These are phyloP conservation scores for Petunia hybrid DNA, from an alignment of 305 asterid genomes.

Conservation along the genomic window DNA sequence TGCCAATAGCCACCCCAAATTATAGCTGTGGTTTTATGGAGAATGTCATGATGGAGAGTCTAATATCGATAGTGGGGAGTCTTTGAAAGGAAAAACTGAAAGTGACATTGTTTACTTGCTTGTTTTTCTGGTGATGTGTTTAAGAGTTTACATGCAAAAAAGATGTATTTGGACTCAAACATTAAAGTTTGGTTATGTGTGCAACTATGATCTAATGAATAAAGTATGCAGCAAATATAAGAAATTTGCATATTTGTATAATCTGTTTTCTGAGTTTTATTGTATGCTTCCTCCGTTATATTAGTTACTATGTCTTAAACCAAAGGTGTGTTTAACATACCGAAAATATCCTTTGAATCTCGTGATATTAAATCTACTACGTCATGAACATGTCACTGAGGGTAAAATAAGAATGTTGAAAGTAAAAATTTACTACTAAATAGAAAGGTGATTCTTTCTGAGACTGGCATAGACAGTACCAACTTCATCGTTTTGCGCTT, in stretches of 20 bases:
- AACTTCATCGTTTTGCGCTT: background rate
- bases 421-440: too few relatives aligned
- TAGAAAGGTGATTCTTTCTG: too few relatives aligned
- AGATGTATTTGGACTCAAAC: slow-evolving; percentile 5
- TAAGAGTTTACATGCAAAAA: slow-evolving; percentile 5
- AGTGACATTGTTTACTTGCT: background rate
- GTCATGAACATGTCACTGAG: too few relatives aligned
- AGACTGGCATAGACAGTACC: too few relatives aligned
- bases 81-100: background rate
- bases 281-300: too few relatives aligned
- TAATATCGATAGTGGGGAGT: background rate
- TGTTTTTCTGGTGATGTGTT: background rate
- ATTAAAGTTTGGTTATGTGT: slow-evolving; percentile 12
- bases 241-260: background rate
- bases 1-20: slow-evolving; percentile 19
- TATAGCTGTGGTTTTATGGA: slow-evolving; percentile 38
- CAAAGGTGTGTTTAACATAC: too few relatives aligned
- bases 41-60: slow-evolving; percentile 47
- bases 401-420: too few relatives aligned
- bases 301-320: too few relatives aligned
- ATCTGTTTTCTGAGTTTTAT: background rate
- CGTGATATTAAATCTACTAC: too few relatives aligned
- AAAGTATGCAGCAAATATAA: background rate
- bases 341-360: too few relatives aligned
- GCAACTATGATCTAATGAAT: slow-evolving; percentile 20